Conservation (phyloP, 1,284 basidiomycete genomes). For the Serendipita sp. region DNA sequence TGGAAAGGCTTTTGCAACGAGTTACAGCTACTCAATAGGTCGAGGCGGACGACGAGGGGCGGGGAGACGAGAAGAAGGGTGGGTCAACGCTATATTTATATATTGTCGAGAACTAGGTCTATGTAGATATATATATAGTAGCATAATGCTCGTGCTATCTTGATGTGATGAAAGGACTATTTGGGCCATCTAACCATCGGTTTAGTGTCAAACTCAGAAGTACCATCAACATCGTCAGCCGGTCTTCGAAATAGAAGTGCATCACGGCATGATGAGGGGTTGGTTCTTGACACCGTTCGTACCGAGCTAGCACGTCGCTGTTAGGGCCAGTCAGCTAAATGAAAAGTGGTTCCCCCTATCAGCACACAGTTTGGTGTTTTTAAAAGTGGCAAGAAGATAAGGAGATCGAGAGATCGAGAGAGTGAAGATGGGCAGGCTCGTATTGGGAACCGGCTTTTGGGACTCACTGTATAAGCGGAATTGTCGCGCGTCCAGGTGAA, state of each 20-base stretch:
- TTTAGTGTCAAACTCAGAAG: slow-evolving; percentile 54
- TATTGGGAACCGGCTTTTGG: too few species aligned
- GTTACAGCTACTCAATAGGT: background rate
- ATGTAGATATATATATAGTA: background rate
- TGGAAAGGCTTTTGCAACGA: slow-evolving; percentile 2
- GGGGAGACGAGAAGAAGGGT: too few species aligned
- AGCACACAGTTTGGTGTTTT: too few species aligned
- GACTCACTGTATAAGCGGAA: background rate
- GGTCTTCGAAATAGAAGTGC: slow-evolving; percentile 20
- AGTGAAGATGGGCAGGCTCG: background rate
- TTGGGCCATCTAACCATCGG: slow-evolving; percentile 44
- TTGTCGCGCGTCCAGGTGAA: background rate
- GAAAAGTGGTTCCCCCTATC: background rate
- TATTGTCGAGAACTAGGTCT: background rate
- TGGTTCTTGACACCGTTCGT: background rate
- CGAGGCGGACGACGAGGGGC: too few species aligned
- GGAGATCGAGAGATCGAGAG: background rate
- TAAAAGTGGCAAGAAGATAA: too few species aligned
- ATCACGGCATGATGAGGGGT: background rate
- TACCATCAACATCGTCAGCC: slow-evolving; percentile 43
- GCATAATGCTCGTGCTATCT: background rate
- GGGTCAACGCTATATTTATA: too few species aligned
- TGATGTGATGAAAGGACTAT: background rate
- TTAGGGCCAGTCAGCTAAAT: background rate
- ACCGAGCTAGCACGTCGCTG: background rate